Conservation (phyloP, 192 early-diverging fungal genomes). For the Phycomyces nitens region DNA sequence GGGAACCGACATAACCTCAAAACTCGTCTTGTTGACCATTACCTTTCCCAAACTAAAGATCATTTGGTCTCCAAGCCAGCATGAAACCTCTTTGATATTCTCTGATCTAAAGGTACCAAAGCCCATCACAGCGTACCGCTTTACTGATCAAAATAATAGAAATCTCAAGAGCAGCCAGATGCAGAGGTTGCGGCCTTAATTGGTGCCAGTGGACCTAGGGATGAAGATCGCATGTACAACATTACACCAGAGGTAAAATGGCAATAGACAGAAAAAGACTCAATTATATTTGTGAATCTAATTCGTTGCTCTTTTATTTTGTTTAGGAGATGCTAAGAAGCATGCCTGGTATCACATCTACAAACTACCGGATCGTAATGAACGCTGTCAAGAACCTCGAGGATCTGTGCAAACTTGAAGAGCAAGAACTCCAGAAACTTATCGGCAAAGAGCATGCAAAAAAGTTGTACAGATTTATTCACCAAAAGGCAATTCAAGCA, state of each 20-base stretch:
- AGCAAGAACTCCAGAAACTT: conserved; percentile 43
- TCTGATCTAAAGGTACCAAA: conserved; percentile 77
- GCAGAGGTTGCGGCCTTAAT: conserved; percentile 60
- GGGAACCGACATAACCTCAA: conserved; percentile 62
- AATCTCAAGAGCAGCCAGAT: conserved; percentile 74
- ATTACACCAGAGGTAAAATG: conserved; percentile 59
- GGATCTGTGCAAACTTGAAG: conserved; percentile 54
- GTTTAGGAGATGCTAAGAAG: conserved; percentile 68
- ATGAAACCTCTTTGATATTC: conserved; percentile 86
- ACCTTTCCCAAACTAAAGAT: conserved; percentile 81
- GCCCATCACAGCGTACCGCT: neutral
- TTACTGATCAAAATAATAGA: conserved; percentile 38
- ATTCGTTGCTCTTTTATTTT: no score
- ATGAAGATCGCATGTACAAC: conserved; percentile 64
- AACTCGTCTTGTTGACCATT: conserved; percentile 71
- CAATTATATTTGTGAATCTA: neutral
- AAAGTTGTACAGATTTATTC: conserved; percentile 66
- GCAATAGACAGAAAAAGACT: neutral
- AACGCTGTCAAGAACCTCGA: conserved; percentile 56
- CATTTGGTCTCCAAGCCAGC: conserved; percentile 84
- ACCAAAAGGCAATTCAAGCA: conserved; percentile 32
- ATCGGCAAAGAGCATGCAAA: conserved; percentile 62
- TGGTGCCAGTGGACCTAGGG: conserved; percentile 62
- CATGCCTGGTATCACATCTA: conserved; percentile 80
- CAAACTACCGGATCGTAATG: conserved; percentile 80